Conservation (phyloP, 2,329 filamentous ascomycete species). For the Calonectria honghensis region DNA sequence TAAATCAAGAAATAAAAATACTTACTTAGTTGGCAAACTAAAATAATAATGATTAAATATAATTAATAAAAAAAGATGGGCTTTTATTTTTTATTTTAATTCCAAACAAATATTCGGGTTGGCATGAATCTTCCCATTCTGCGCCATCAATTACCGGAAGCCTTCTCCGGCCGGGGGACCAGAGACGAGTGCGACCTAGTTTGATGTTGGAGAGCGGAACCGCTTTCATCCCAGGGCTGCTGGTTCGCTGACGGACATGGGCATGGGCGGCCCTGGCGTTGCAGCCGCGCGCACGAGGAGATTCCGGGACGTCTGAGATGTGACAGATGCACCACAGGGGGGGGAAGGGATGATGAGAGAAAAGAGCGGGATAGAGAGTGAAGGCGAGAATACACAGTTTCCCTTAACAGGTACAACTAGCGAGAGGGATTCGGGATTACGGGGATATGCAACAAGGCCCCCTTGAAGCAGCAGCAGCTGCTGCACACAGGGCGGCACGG, state of each 20-base stretch:
- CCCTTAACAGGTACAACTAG: constrained; percentile 22
- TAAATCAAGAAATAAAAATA: constrained; percentile 25
- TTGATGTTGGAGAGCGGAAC: constrained; percentile 33
- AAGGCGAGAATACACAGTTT: constrained; percentile 2
- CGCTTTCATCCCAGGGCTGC: constrained; percentile 29
- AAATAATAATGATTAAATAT: neutral
- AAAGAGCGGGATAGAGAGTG: neutral
- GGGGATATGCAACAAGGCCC: constrained; percentile 23
- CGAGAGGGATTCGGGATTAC: constrained; percentile 15
- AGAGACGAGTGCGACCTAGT: constrained; percentile 10
- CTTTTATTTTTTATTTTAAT: constrained; percentile 13
- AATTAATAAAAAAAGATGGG: neutral
- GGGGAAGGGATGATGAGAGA: neutral
- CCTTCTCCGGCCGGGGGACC: constrained; percentile 19
- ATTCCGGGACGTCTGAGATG: constrained; percentile 35
- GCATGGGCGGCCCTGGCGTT: constrained; percentile 15
- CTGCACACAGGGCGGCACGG: constrained; percentile 29
- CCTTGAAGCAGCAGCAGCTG: constrained; percentile 7
- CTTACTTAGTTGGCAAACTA: neutral
- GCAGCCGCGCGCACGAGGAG: constrained; percentile 36
- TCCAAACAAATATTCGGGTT: neutral
- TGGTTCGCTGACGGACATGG: constrained; percentile 31
- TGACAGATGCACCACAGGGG: constrained; percentile 23
- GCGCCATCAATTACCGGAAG: constrained; percentile 22
- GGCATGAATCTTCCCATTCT: constrained; percentile 10